These are phyloP conservation scores for Sorghum bicolor DNA, from an alignment of 176 grass and related monocot species.

Conservation along the genomic window Sorghum_bicolor_NCBIv3 NC_012870.2:14481501-14482000, in stretches of 20 bases:
- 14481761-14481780: slow-evolving; percentile 54
- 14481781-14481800: slow-evolving; percentile 42
- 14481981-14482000: no score
- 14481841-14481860: slow-evolving; percentile 65
- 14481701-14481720: slow-evolving; percentile 56
- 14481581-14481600: slow-evolving; percentile 47
- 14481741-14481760: slow-evolving; percentile 56
- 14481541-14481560: no score
- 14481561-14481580: not conserved
- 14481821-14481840: slow-evolving; percentile 75
- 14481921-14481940: slow-evolving; percentile 27
- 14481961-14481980: no score
- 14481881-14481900: slow-evolving; percentile 52
- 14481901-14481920: slow-evolving; percentile 40
- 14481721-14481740: slow-evolving; percentile 63
- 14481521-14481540: no score
- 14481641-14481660: slow-evolving; percentile 51
- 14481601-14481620: slow-evolving; percentile 60
- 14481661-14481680: slow-evolving; percentile 32
- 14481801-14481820: slow-evolving; percentile 77
- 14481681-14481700: slow-evolving; percentile 40
- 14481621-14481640: slow-evolving; percentile 77
- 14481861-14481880: slow-evolving; percentile 44
- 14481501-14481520: no score
- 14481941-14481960: no score